Evolutionary conservation across 1,139 yeast species (phyloP).

Genomic region (Hyphopichia pseudoburtonii): DNA sequence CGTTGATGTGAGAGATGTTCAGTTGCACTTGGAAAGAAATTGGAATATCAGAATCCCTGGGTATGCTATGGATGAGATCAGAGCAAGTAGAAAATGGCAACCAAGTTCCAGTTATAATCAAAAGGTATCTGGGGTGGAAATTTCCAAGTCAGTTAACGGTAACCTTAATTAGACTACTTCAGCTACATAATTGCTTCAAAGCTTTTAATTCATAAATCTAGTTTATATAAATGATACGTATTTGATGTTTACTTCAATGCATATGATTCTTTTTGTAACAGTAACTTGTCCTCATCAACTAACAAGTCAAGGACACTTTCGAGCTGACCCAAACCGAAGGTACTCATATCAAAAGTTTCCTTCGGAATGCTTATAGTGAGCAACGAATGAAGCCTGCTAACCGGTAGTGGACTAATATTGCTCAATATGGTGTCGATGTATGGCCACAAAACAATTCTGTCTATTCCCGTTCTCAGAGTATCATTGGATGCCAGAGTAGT

Average conservation of each 20-base stretch:
- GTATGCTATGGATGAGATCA: constrained; percentile 84
- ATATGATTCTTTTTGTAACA: constrained; percentile 16
- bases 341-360: constrained; percentile 23
- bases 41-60: constrained; percentile 98
- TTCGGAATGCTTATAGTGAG: constrained; percentile 54
- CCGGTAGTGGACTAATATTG: constrained; percentile 51
- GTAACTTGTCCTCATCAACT: constrained; percentile 16
- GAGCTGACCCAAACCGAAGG: constrained; percentile 6
- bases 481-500: too few species aligned
- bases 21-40: constrained; percentile 86
- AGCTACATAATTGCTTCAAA: background rate
- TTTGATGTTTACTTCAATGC: constrained; percentile 7
- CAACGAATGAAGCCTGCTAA: constrained; percentile 52
- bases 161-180: constrained; percentile 11
- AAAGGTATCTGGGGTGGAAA: constrained; percentile 64
- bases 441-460: constrained; percentile 35
- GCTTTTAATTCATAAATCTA: background rate
- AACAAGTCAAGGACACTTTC: constrained; percentile 17
- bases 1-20: constrained; percentile 86
- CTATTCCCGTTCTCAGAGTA: too few species aligned
- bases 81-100: constrained; percentile 78
- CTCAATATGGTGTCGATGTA: constrained; percentile 56
- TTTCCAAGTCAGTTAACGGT: constrained; percentile 32
- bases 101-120: constrained; percentile 73
- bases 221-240: background rate